phyloP scores from a whole-genome alignment of 371 early-diverging fungal genomes.

The Mortierella sp. region DNA sequence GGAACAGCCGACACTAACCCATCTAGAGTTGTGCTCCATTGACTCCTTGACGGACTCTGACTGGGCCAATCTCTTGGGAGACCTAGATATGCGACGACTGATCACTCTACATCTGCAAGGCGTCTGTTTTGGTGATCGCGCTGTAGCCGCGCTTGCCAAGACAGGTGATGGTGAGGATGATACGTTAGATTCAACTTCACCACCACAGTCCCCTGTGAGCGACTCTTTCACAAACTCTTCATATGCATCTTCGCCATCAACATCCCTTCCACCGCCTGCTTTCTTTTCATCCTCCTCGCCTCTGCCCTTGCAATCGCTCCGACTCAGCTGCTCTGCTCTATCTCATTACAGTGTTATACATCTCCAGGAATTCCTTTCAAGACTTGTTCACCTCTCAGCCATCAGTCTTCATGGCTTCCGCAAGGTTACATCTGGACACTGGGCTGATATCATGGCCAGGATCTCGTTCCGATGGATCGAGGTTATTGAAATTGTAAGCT shows the following conservation, averaged over 20 bases:
- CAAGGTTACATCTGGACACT: constrained; percentile 26
- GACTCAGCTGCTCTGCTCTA: constrained; percentile 30
- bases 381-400: constrained; percentile 30
- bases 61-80: constrained; percentile 37
- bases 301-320: constrained; percentile 30
- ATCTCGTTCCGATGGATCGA: constrained; percentile 46
- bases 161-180: neutral
- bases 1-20: constrained; percentile 29
- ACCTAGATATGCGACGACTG: constrained; percentile 17
- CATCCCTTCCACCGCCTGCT: constrained; percentile 9
- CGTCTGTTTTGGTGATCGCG: constrained; percentile 35
- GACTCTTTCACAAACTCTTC: constrained; percentile 9
- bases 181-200: constrained; percentile 4
- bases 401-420: constrained; percentile 48
- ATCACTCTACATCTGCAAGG: constrained; percentile 48
- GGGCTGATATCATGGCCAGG: constrained; percentile 39
- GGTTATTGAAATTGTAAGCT: constrained; percentile 42
- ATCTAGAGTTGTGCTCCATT: constrained; percentile 45
- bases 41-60: constrained; percentile 39
- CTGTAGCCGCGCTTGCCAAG: constrained; percentile 27
- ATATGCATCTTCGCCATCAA: constrained; percentile 17
- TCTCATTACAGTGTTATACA: constrained; percentile 18
- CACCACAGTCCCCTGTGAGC: constrained; percentile 16
- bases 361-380: constrained; percentile 31
- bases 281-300: constrained; percentile 19